Evolutionary conservation across 495 filamentous ascomycete species (phyloP), one percentile per base, ranked within the genome.

Genomic region (Xylaria cubensis): DNA sequence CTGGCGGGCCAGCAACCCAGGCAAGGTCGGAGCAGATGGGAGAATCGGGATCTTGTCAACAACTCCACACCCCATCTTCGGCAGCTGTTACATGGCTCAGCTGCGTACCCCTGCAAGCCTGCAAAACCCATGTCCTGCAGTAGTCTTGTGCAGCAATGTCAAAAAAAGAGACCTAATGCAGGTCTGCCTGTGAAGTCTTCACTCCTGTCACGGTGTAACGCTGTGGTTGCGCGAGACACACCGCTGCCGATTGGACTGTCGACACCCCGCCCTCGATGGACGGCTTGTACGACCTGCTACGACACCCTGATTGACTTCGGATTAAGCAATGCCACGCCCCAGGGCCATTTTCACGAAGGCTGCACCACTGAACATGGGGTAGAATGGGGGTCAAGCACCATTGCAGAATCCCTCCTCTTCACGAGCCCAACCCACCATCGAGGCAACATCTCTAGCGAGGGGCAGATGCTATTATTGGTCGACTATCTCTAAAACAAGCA

Each of bases 41-140:
- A 61, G 56, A 69, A 61, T 69, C 67, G 67, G 67, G 67, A 61
- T 62, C 67, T 69, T 41, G 36, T 69, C 53, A 59, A 69, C 21
- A 42, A 42, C 66, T 58, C 66, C 51, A 41, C 34, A 58, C 66
- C 66, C 66, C 41, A 69, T 48, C 55, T 69, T 69, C 56, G 67
- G 67, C 42, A 42, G 56, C 67, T 32, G 55, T 42, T 61, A 69
- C 67, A 69, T 69, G 67, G 50, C 55, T 69, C 67, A 69, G 67
- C 67, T 69, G 17, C 17, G 56, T 69, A 51, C 58, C 58, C 68
- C 41, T 62, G 68, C 46, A 70, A 51, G 10, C n/a, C 24, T 63
- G 56, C 68, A 71, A 36, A 13, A 51, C 24, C 56, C 46, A 71
- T 65, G 34, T 48, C 9, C 69, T 71, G 69, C 50, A 46, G 21